phyloP scores from a whole-genome alignment of 2,329 filamentous ascomycete genomes.

The Monilinia laxa region DNA sequence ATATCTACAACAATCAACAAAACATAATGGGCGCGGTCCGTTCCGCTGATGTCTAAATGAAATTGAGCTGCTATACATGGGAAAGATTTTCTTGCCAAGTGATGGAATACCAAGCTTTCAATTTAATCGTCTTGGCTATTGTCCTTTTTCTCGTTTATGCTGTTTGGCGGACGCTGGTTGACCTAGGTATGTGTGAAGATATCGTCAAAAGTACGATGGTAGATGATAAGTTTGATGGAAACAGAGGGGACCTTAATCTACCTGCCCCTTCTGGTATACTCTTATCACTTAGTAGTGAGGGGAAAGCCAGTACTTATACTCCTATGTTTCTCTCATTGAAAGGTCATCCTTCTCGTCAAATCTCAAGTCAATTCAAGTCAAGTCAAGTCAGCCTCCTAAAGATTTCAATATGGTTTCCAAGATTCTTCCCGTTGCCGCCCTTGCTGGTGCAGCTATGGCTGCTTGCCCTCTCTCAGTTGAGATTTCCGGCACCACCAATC shows the following conservation, averaged over 20 bases:
- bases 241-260: background rate
- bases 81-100: conserved; percentile 2
- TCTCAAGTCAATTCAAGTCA: conserved; percentile 1
- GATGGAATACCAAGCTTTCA: background rate
- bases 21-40: background rate
- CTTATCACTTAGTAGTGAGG: background rate
- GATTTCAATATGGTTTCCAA: conserved; percentile 31
- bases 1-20: conserved; percentile 2
- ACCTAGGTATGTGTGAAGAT: background rate
- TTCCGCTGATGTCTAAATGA: background rate
- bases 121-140: conserved; percentile 11
- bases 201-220: background rate
- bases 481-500: conserved; percentile 27
- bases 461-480: conserved; percentile 34
- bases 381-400: conserved; percentile 1
- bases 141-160: background rate
- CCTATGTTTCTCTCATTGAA: background rate
- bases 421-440: conserved; percentile 29
- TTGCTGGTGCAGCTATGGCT: conserved; percentile 31
- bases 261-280: conserved; percentile 8
- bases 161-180: background rate
- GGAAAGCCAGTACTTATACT: conserved; percentile 9
- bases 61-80: conserved; percentile 6
- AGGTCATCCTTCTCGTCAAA: background rate
- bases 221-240: background rate